These are phyloP conservation scores for Aspergillus sp. DNA, from an alignment of 2,329 filamentous ascomycete genomes.

Conservation along the genomic window DNA sequence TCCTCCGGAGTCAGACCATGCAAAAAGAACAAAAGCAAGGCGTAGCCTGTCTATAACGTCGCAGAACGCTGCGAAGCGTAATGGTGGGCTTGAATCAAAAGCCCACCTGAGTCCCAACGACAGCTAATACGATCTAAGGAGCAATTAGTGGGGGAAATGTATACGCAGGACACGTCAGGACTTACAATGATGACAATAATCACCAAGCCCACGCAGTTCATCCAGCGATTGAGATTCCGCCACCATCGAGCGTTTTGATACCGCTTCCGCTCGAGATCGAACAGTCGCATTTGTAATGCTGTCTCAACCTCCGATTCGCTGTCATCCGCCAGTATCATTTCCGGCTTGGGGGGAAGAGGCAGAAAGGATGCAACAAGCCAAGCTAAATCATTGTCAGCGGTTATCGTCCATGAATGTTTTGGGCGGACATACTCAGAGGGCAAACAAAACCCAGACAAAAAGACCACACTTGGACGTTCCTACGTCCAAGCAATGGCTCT, in stretches of 20 bases:
- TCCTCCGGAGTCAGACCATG: not conserved
- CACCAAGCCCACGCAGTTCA: constrained; percentile 56
- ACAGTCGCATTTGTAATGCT: constrained; percentile 44
- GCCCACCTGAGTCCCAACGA: constrained; percentile 32
- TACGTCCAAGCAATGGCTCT: constrained; percentile 59
- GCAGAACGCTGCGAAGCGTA: not conserved
- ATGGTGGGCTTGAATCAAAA: constrained; percentile 19
- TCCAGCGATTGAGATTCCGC: constrained; percentile 61
- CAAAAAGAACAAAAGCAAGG: not conserved
- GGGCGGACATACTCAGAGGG: constrained; percentile 60
- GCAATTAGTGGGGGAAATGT: constrained; percentile 7
- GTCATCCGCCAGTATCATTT: constrained; percentile 51
- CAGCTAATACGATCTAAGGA: constrained; percentile 27
- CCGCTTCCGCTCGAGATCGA: constrained; percentile 46
- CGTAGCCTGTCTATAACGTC: not conserved
- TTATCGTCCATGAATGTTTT: not conserved
- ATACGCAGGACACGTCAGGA: constrained; percentile 8
- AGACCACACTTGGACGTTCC: constrained; percentile 71
- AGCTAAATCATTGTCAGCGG: constrained; percentile 43
- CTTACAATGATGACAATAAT: constrained; percentile 56
- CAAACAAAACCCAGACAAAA: constrained; percentile 77
- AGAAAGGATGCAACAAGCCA: constrained; percentile 79
- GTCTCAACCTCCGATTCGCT: constrained; percentile 38
- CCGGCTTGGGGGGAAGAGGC: constrained; percentile 62
- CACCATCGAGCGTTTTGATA: constrained; percentile 63